Evolutionary conservation across 805 yeast genomes (phyloP), one percentile per base, ranked within the genome.

Genomic region (Grigorovia jiainica): DNA sequence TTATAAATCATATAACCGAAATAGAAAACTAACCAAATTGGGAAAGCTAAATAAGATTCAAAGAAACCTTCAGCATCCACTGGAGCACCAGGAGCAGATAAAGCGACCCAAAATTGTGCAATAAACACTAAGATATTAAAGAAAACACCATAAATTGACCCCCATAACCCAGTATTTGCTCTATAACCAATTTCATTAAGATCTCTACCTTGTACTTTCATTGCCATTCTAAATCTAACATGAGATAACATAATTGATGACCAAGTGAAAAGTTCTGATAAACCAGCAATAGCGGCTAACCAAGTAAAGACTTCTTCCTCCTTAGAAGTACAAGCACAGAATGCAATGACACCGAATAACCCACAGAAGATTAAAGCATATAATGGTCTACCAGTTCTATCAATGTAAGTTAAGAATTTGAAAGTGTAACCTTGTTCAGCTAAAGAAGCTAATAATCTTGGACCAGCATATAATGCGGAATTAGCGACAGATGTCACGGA

Each of bases 401-500:
- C 82, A 42, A 76, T 66, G 48, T 72, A 74, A 39, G 71, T 73
- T 49, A 73, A 54, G 52, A 45, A 55, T 46, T 61, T 60, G 52
- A 89, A 89, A 38, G 78, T 82, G 53, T 75, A 72, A 8, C 85
- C 84, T 61, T 79, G 84, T 44, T 76, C 78, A 15, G 87, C 80
- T 52, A 82, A 64, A 18, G 85, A 73, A 41, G 76, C 78, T 41
- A 82, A 55, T 8, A 86, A 70, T 69, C 90, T 73, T 39, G 87
- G 79, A 46, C 79, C 73, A n/a, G 81, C 84, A 57, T 72, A 82
- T 34, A 81, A 75, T 2, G 87, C 76, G 19, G 87, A 76, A 66
- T 82, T 82, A 50, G 87, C 87, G 41, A 82, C 89, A 7, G 87
- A 81, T 42, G 80, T 61, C 21, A 82, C 86, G 3, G 89, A 79